Evolutionary conservation across 129 eudicot genomes (phyloP).

Genomic region (Daucus carota): DNA sequence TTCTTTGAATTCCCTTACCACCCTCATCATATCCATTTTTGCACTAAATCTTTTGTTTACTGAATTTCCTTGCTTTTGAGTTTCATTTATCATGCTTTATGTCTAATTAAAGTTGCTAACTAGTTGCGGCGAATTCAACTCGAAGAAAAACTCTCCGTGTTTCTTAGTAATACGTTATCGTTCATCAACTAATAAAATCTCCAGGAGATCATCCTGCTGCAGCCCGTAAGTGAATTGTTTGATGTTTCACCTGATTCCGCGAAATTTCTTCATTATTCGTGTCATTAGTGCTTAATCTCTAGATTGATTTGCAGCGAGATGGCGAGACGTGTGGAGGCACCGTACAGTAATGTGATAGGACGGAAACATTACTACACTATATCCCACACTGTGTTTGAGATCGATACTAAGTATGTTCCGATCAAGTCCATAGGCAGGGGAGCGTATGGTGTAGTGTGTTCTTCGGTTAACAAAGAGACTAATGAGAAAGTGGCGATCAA

Average conservation of each 20-base stretch:
- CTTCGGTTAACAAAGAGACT: conserved; percentile 64
- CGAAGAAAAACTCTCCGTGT: neutral
- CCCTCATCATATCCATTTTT: neutral
- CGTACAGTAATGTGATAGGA: conserved; percentile 29
- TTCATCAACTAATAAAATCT: neutral
- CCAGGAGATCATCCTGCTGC: neutral
- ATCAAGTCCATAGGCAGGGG: conserved; percentile 73
- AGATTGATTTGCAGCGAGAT: conserved; percentile 32
- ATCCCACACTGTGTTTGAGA: conserved; percentile 65
- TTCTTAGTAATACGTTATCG: neutral
- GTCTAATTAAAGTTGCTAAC: neutral
- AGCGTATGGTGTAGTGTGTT: conserved; percentile 81
- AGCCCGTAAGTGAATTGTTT: neutral
- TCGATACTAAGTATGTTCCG: conserved; percentile 66
- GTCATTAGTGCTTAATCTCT: neutral
- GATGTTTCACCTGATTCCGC: neutral
- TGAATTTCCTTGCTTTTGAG: neutral
- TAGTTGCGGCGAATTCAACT: neutral
- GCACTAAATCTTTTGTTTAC: neutral
- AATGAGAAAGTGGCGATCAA: conserved; percentile 78
- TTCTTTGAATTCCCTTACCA: neutral
- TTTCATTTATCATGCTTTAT: neutral
- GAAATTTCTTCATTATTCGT: neutral
- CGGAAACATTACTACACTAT: conserved; percentile 70
- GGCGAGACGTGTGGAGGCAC: conserved; percentile 66